Conservation (phyloP, 2,329 filamentous ascomycete genomes). For the Bretziella fagacearum region DNA sequence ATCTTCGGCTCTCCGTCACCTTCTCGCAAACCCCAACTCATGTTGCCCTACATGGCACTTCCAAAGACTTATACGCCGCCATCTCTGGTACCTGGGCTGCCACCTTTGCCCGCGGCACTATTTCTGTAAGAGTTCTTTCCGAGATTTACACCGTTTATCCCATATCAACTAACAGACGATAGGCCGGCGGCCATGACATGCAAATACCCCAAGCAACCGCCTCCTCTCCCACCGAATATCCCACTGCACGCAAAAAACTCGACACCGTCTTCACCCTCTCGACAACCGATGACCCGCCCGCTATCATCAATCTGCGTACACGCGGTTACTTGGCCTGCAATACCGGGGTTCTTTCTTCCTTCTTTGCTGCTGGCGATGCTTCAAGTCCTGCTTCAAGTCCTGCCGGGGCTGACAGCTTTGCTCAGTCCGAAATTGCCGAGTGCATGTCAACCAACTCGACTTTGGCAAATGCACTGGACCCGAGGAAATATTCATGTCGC, state of each 20-base stretch:
- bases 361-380: conserved; percentile 20
- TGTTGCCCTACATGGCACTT: background rate
- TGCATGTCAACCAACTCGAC: background rate
- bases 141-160: conserved; percentile 16
- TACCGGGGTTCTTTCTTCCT: conserved; percentile 26
- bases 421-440: background rate
- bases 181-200: conserved; percentile 28
- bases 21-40: background rate
- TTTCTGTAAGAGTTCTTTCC: conserved; percentile 26
- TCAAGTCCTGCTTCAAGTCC: background rate
- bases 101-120: conserved; percentile 31
- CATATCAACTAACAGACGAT: conserved; percentile 6
- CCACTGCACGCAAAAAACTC: conserved; percentile 8
- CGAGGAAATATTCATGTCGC: conserved; percentile 30
- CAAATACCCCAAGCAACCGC: background rate
- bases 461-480: conserved; percentile 19
- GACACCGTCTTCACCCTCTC: conserved; percentile 29
- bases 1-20: conserved; percentile 33
- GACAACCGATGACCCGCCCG: conserved; percentile 30
- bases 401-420: too few relatives aligned
- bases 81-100: conserved; percentile 31
- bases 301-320: conserved; percentile 30
- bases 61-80: conserved; percentile 33
- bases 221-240: background rate
- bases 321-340: conserved; percentile 31